phyloP scores from a whole-genome alignment of 192 early-diverging fungal genomes.

The Linnemannia zychae region DNA sequence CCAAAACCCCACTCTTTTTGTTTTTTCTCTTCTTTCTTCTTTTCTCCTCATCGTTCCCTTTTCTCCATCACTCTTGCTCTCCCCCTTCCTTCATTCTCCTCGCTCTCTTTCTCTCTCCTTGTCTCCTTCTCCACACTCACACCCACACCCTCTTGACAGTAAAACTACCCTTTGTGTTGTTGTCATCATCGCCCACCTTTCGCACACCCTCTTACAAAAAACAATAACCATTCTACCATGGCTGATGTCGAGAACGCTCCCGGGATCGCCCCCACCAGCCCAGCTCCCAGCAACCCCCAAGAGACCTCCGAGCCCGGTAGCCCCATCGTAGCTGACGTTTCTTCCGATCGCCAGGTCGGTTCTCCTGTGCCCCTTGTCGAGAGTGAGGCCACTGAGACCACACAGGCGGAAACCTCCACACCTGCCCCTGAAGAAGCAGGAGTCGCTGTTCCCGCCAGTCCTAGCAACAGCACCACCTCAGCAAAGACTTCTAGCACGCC shows the following conservation, averaged over 20 bases:
- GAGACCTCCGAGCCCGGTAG: constrained; percentile 18
- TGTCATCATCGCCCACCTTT: constrained; percentile 28
- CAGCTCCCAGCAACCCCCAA: constrained; percentile 2
- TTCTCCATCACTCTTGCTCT: neutral
- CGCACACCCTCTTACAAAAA: constrained; percentile 6
- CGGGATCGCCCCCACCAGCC: constrained; percentile 35
- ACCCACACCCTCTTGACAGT: neutral
- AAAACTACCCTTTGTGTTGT: neutral
- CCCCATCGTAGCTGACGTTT: neutral
- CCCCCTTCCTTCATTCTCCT: neutral
- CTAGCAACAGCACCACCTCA: constrained; percentile 1
- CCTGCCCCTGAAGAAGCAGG: constrained; percentile 1
- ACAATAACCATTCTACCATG: constrained; percentile 18
- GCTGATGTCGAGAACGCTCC: constrained; percentile 51
- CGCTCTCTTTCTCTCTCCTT: neutral
- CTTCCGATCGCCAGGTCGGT: neutral
- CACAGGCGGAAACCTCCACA: neutral
- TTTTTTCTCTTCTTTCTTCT: constrained; percentile 8
- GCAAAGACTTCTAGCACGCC: constrained; percentile 23
- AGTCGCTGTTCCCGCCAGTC: constrained; percentile 7
- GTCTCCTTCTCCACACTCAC: neutral
- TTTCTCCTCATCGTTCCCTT: constrained; percentile 6
- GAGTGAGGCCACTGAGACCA: neutral
- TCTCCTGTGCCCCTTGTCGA: neutral
- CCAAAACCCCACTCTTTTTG: neutral